Evolutionary conservation across 1,139 yeast genomes (phyloP).

Genomic region (Suhomyces bokatorum): DNA sequence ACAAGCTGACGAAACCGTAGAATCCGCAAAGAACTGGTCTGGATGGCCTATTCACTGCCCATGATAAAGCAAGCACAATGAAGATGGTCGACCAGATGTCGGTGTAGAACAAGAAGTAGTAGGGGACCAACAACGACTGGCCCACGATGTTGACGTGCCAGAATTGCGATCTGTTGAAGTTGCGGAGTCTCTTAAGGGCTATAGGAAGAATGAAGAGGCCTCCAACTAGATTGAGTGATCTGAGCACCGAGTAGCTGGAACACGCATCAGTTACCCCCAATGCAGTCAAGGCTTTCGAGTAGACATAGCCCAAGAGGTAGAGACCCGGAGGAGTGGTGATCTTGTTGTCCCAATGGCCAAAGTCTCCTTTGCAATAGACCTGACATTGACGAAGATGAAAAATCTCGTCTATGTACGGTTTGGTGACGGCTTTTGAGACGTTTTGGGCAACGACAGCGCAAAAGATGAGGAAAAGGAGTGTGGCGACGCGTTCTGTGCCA

Average conservation of each 20-base stretch:
- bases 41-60: slow-evolving; percentile 30
- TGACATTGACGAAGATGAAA: slow-evolving; percentile 84
- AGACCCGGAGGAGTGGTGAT: slow-evolving; percentile 98
- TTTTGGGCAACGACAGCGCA: slow-evolving; percentile 18
- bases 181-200: slow-evolving; percentile 26
- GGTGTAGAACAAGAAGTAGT: slow-evolving; percentile 80
- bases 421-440: slow-evolving; percentile 29
- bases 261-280: slow-evolving; percentile 28
- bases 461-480: slow-evolving; percentile 15
- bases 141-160: slow-evolving; percentile 52
- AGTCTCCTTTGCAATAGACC: slow-evolving; percentile 61
- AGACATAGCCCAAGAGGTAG: slow-evolving; percentile 61
- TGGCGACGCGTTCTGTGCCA: not conserved
- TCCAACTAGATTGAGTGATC: slow-evolving; percentile 65
- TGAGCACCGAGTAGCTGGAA: slow-evolving; percentile 43
- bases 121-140: slow-evolving; percentile 73
- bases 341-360: slow-evolving; percentile 75
- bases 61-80: slow-evolving; percentile 43
- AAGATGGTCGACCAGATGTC: slow-evolving; percentile 89
- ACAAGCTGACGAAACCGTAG: slow-evolving; percentile 57
- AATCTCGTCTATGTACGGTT: slow-evolving; percentile 69
- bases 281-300: slow-evolving; percentile 33
- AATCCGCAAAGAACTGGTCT: slow-evolving; percentile 37
- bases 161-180: slow-evolving; percentile 38
- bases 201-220: slow-evolving; percentile 57